Percentiles rank a stretch among this genome's conserved stretches.
Conservation (phyloP, 164 flowering plant species). For the Chimonanthus praecox region DNA sequence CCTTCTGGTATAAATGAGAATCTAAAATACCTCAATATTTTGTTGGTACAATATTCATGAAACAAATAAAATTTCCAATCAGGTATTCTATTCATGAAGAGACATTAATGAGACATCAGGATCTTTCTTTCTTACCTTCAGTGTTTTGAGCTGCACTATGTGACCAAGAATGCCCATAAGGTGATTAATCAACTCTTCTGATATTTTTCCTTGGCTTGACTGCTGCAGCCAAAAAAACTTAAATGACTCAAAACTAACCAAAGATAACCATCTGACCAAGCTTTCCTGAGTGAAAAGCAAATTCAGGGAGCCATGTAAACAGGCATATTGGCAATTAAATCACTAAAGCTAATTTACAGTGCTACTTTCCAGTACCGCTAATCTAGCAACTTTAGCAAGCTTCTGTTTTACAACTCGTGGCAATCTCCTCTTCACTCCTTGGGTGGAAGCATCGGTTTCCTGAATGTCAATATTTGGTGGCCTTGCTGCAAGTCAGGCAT, state of each 20-base stretch:
- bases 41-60: too few relatives aligned
- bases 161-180: slow-evolving; percentile 88
- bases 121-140: slow-evolving; percentile 47
- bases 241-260: background rate
- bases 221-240: slow-evolving; percentile 42
- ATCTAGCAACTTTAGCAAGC: slow-evolving; percentile 94
- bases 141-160: slow-evolving; percentile 69
- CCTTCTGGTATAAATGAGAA: too few relatives aligned
- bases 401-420: slow-evolving; percentile 81
- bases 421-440: slow-evolving; percentile 80
- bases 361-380: slow-evolving; percentile 56
- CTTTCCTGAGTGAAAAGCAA: background rate
- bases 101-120: background rate
- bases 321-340: background rate
- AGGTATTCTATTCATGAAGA: background rate
- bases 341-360: background rate
- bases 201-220: slow-evolving; percentile 70
- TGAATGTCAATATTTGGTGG: slow-evolving; percentile 64
- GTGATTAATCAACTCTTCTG: slow-evolving; percentile 67
- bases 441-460: slow-evolving; percentile 67
- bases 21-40: too few relatives aligned
- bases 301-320: background rate
- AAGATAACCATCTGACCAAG: background rate
- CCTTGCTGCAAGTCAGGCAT: slow-evolving; percentile 43
- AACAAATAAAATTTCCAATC: background rate